phyloP scores from a whole-genome alignment of 192 early-diverging fungal genomes.

The Coemansia aciculifera region DNA sequence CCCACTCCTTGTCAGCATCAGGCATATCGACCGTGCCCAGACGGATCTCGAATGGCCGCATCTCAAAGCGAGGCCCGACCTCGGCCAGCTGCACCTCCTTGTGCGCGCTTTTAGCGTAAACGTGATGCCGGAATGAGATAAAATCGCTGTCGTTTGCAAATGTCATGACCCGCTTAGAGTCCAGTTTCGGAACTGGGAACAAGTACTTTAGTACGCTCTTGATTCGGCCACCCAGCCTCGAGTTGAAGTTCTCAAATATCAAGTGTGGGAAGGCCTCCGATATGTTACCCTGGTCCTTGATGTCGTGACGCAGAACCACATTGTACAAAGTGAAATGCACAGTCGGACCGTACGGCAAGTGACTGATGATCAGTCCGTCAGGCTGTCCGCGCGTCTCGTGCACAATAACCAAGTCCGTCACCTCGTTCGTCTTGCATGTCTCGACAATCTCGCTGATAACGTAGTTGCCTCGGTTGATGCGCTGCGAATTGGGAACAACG shows the following conservation, averaged over 20 bases:
- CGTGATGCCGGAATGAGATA: conserved; percentile 97
- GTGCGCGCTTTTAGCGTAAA: conserved; percentile 85
- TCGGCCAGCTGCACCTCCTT: conserved; percentile 93
- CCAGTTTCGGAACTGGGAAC: conserved; percentile 96
- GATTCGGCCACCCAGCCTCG: conserved; percentile 80
- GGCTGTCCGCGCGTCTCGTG: conserved; percentile 96
- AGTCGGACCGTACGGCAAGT: conserved; percentile 98
- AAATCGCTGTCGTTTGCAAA: conserved; percentile 96
- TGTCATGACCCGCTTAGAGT: conserved; percentile 95
- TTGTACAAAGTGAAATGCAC: conserved; percentile 98
- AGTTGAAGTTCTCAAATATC: conserved; percentile 93
- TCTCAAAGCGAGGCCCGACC: conserved; percentile 98
- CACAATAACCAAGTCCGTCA: conserved; percentile 93
- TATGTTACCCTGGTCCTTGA: conserved; percentile 93
- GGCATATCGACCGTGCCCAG: conserved; percentile 91
- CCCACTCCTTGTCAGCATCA: conserved; percentile 97
- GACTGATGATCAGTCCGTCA: conserved; percentile 92
- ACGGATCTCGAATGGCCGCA: conserved; percentile 95
- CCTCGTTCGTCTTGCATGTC: conserved; percentile 90
- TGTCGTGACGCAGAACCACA: conserved; percentile 96
- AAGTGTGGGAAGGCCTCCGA: conserved; percentile 97
- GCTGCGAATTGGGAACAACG: conserved; percentile 92
- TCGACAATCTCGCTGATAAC: conserved; percentile 95
- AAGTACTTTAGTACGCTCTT: conserved; percentile 91
- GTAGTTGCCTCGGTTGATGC: conserved; percentile 96